Evolutionary conservation across 495 filamentous ascomycete species (phyloP).

Genomic region (Talaromyces ruber): DNA sequence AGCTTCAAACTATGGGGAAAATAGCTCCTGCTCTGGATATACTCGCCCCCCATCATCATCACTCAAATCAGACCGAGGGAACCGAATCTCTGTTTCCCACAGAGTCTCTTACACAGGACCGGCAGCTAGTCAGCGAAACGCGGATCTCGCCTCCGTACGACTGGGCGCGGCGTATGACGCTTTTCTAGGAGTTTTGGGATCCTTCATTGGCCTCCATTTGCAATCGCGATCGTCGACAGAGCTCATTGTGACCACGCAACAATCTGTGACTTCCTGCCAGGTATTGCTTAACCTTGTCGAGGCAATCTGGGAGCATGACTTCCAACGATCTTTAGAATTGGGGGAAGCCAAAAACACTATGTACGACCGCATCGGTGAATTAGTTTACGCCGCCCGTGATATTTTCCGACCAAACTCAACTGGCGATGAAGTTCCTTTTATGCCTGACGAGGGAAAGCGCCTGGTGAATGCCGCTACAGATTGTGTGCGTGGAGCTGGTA

Average conservation of each 20-base stretch:
- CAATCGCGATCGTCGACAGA: constrained; percentile 83
- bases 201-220: constrained; percentile 85
- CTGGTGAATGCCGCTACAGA: constrained; percentile 75
- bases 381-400: constrained; percentile 72
- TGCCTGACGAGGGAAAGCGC: constrained; percentile 71
- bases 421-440: constrained; percentile 63
- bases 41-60: constrained; percentile 28
- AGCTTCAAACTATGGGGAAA: constrained; percentile 30
- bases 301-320: constrained; percentile 70
- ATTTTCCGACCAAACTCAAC: constrained; percentile 56
- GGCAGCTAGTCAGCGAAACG: constrained; percentile 32
- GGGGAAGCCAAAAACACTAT: constrained; percentile 65
- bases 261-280: constrained; percentile 74
- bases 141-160: constrained; percentile 54
- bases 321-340: constrained; percentile 52
- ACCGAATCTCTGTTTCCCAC: constrained; percentile 49
- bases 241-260: constrained; percentile 64
- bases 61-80: constrained; percentile 16
- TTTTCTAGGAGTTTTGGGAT: constrained; percentile 80
- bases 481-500: constrained; percentile 83
- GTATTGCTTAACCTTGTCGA: constrained; percentile 73
- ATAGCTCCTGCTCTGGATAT: constrained; percentile 13
- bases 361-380: constrained; percentile 68
- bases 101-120: constrained; percentile 44
- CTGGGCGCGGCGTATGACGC: constrained; percentile 71